phyloP scores from a whole-genome alignment of 352 stramenopile species.

The Phytophthora pinifolia region DNA sequence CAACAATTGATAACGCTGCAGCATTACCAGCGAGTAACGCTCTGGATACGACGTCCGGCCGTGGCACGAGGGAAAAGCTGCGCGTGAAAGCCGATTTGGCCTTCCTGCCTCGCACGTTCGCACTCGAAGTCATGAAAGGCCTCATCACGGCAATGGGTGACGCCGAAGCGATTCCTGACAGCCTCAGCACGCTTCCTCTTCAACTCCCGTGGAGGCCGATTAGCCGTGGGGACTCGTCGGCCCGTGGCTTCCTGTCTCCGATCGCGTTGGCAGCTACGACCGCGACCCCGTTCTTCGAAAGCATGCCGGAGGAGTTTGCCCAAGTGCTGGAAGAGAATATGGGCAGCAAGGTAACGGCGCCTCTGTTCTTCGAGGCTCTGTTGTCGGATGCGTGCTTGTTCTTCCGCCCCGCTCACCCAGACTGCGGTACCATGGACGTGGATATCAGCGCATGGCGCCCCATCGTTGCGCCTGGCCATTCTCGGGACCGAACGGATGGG shows the following conservation, averaged over 20 bases:
- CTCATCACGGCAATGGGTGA: slow-evolving; percentile 43
- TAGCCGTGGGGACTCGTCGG: slow-evolving; percentile 6
- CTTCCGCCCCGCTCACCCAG: slow-evolving; percentile 32
- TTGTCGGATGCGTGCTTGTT: slow-evolving; percentile 62
- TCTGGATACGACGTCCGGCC: slow-evolving; percentile 6
- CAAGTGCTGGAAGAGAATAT: slow-evolving; percentile 50
- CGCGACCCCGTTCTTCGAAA: slow-evolving; percentile 55
- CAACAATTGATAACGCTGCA: slow-evolving; percentile 10
- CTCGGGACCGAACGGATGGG: slow-evolving; percentile 14
- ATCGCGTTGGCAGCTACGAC: slow-evolving; percentile 13
- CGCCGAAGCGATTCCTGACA: slow-evolving; percentile 27
- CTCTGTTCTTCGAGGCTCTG: slow-evolving; percentile 57
- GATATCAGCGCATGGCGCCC: slow-evolving; percentile 58
- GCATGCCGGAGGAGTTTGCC: slow-evolving; percentile 38
- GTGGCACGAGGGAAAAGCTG: slow-evolving; percentile 7
- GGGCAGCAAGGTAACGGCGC: slow-evolving; percentile 38
- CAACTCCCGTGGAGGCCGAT: slow-evolving; percentile 49
- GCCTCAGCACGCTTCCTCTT: slow-evolving; percentile 35
- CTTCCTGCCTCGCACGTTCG: slow-evolving; percentile 38
- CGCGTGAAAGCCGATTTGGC: slow-evolving; percentile 17
- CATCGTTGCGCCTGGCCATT: slow-evolving; percentile 10
- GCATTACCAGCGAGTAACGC: slow-evolving; percentile 8
- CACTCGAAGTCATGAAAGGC: slow-evolving; percentile 55
- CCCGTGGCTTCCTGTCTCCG: slow-evolving; percentile 9
- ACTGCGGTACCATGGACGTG: slow-evolving; percentile 60